Conservation (phyloP, 768 basidiomycete species). For the Calocybe cyanea region DNA sequence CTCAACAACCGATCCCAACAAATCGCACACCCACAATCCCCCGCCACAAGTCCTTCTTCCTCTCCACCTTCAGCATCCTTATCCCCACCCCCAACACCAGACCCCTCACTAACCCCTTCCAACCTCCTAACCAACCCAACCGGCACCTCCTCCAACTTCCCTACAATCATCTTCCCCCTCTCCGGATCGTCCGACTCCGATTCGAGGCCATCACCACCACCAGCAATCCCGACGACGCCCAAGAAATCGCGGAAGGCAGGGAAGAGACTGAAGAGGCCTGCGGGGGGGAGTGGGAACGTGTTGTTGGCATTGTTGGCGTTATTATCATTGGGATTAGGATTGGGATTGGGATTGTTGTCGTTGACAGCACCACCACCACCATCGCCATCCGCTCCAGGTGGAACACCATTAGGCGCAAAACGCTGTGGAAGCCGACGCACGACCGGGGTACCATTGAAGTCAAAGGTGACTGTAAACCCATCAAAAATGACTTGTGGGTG, state of each 20-base stretch:
- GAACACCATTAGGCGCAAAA: too few relatives aligned
- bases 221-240: constrained; percentile 18
- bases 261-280: not conserved
- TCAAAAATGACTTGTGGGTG: constrained; percentile 2
- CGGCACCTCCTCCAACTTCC: constrained; percentile 64
- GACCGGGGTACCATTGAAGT: constrained; percentile 14
- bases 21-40: constrained; percentile 59
- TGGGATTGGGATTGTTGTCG: too few relatives aligned
- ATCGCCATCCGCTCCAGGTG: too few relatives aligned
- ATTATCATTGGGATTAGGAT: too few relatives aligned
- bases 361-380: too few relatives aligned
- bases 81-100: too few relatives aligned
- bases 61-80: constrained; percentile 28
- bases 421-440: constrained; percentile 5
- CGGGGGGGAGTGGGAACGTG: too few relatives aligned
- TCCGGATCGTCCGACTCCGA: constrained; percentile 57
- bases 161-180: constrained; percentile 59
- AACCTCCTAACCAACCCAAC: constrained; percentile 62
- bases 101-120: constrained; percentile 52
- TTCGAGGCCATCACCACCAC: constrained; percentile 22
- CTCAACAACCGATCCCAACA: constrained; percentile 72
- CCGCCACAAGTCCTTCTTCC: constrained; percentile 24
- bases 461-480: constrained; percentile 21
- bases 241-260: constrained; percentile 17
- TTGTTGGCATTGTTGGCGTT: too few relatives aligned